A percentile compares a stretch with the other conserved stretches of the same genome.
Evolutionary conservation across 768 basidiomycete species (phyloP).

Genomic region (Collybia nuda): DNA sequence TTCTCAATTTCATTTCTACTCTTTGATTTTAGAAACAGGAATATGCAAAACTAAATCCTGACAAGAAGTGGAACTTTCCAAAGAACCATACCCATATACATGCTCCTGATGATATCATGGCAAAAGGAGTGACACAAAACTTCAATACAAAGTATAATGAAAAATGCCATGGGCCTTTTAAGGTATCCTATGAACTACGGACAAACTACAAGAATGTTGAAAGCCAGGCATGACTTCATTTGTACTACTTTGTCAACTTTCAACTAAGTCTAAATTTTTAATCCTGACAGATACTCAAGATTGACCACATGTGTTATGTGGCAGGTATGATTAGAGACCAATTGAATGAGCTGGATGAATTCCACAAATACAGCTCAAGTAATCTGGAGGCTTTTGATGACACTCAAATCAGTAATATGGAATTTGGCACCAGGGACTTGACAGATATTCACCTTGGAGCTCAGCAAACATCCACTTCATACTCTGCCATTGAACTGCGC

Average conservation of each 20-base stretch:
- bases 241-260: not conserved
- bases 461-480: too few species aligned
- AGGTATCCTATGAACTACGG: constrained; percentile 19
- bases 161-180: constrained; percentile 25
- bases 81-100: constrained; percentile 34
- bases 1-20: constrained; percentile 4
- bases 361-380: not conserved
- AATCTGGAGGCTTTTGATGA: too few species aligned
- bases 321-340: not conserved
- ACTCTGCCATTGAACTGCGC: too few species aligned
- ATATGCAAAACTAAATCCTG: not conserved
- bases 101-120: constrained; percentile 27
- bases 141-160: constrained; percentile 32
- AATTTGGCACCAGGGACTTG: too few species aligned
- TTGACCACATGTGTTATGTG: not conserved
- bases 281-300: not conserved
- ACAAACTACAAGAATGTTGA: constrained; percentile 30
- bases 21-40: constrained; percentile 10
- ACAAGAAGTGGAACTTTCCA: constrained; percentile 34
- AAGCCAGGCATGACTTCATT: constrained; percentile 24
- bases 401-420: too few species aligned
- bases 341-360: not conserved
- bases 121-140: constrained; percentile 27
- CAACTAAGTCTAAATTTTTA: not conserved
- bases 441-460: too few species aligned